Percentiles rank a stretch among this genome's conserved stretches.
Evolutionary conservation across 441 rosid species (phyloP).

Genomic region (Erysimum cheiri): DNA sequence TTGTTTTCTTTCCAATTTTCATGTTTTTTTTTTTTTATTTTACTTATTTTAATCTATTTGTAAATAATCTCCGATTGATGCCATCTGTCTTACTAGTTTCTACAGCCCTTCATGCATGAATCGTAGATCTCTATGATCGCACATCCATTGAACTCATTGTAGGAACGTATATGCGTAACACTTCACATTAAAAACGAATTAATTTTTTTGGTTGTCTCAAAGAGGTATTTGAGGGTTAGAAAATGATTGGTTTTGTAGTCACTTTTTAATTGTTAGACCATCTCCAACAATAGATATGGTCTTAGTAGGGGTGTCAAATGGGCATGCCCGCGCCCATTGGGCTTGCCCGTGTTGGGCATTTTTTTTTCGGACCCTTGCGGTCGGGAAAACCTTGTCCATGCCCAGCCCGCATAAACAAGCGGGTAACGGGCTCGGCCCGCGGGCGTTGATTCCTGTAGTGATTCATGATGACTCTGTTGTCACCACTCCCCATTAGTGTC

Average conservation of each 20-base stretch:
- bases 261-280: too few relatives aligned
- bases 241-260: not conserved
- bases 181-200: not conserved
- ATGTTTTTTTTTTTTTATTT: not conserved
- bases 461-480: too few relatives aligned
- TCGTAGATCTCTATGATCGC: conserved; percentile 10
- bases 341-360: too few relatives aligned
- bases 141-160: conserved; percentile 3
- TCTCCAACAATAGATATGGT: too few relatives aligned
- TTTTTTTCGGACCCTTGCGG: too few relatives aligned
- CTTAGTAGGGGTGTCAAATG: too few relatives aligned
- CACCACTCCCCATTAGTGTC: too few relatives aligned
- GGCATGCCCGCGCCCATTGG: too few relatives aligned
- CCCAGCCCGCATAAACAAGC: too few relatives aligned
- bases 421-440: too few relatives aligned
- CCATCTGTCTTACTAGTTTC: conserved; percentile 11
- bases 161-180: not conserved
- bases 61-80: conserved; percentile 12
- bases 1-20: not conserved
- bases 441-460: too few relatives aligned
- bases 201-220: not conserved
- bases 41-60: not conserved
- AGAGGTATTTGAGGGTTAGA: not conserved
- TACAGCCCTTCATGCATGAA: conserved; percentile 20
- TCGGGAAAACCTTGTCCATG: too few relatives aligned